Conservation (phyloP, 2,329 filamentous ascomycete species). For the Curvularia sp. region DNA sequence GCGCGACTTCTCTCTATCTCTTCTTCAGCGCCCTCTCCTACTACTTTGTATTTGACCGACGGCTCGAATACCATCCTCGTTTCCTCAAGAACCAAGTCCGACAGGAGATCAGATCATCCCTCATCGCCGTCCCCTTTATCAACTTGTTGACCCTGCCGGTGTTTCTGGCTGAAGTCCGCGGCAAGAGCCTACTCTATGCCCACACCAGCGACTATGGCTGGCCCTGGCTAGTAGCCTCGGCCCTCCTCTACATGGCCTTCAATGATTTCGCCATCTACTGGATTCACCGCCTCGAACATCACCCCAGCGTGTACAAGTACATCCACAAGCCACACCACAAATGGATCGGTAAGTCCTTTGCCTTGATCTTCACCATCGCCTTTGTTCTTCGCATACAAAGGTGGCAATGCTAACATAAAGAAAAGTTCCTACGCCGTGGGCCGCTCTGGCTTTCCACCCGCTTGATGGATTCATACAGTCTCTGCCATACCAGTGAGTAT, state of each 20-base stretch:
- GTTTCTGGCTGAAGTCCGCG: conserved; percentile 13
- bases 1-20: conserved; percentile 14
- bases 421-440: conserved; percentile 15
- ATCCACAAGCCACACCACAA: conserved; percentile 18
- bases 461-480: conserved; percentile 14
- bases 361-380: too few relatives aligned
- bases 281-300: conserved; percentile 18
- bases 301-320: conserved; percentile 17
- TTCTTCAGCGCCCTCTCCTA: conserved; percentile 16
- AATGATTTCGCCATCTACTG: conserved; percentile 17
- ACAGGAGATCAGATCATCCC: conserved; percentile 13
- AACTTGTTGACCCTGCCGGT: conserved; percentile 12
- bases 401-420: conserved; percentile 3
- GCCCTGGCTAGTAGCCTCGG: conserved; percentile 10
- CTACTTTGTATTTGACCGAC: conserved; percentile 13
- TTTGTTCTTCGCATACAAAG: neutral
- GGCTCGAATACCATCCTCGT: conserved; percentile 15
- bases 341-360: conserved; percentile 13
- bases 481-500: conserved; percentile 16
- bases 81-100: conserved; percentile 17
- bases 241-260: conserved; percentile 13
- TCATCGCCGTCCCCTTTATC: conserved; percentile 14
- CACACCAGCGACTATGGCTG: conserved; percentile 12
- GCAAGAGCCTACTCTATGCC: conserved; percentile 13
- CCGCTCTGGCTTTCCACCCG: conserved; percentile 16